A percentile compares a stretch with the other conserved stretches of the same genome.
Conservation (phyloP, 148 eudicot species). For the Amaranthus cruentus region DNA sequence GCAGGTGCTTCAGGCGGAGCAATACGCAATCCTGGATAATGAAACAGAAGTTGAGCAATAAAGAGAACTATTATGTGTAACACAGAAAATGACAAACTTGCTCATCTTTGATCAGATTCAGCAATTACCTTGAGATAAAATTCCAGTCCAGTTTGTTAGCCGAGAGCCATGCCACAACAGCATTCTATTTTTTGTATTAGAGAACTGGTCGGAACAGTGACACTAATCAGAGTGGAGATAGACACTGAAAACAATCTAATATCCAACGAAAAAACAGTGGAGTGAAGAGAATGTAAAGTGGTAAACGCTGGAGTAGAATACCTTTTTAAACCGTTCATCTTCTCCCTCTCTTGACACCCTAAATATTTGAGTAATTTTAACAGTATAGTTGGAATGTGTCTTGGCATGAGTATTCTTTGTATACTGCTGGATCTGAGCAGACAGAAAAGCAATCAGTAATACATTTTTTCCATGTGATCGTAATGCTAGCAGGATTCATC, state of each 20-base stretch:
- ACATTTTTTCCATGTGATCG: background rate
- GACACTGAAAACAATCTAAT: background rate
- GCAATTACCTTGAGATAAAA: slow-evolving; percentile 78
- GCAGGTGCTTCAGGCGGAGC: slow-evolving; percentile 99
- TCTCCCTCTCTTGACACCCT: slow-evolving; percentile 79
- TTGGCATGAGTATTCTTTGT: slow-evolving; percentile 86
- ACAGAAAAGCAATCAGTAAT: background rate
- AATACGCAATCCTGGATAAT: slow-evolving; percentile 71
- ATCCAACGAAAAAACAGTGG: background rate
- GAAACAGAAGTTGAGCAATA: background rate
- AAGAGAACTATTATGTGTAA: background rate
- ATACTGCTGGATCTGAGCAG: slow-evolving; percentile 60
- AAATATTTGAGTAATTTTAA: slow-evolving; percentile 74
- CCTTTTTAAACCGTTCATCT: slow-evolving; percentile 65
- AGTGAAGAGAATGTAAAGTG: background rate
- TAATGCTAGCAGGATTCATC: background rate
- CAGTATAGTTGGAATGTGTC: slow-evolving; percentile 77
- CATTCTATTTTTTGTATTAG: slow-evolving; percentile 74
- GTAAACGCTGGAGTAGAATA: slow-evolving; percentile 14
- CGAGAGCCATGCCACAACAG: slow-evolving; percentile 99
- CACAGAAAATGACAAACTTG: background rate
- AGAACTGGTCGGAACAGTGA: slow-evolving; percentile 45
- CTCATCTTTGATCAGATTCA: background rate
- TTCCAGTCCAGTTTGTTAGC: slow-evolving; percentile 93
- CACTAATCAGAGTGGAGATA: background rate